phyloP scores from a whole-genome alignment of 257 asterid species.

The Forsythia suspensa region DNA sequence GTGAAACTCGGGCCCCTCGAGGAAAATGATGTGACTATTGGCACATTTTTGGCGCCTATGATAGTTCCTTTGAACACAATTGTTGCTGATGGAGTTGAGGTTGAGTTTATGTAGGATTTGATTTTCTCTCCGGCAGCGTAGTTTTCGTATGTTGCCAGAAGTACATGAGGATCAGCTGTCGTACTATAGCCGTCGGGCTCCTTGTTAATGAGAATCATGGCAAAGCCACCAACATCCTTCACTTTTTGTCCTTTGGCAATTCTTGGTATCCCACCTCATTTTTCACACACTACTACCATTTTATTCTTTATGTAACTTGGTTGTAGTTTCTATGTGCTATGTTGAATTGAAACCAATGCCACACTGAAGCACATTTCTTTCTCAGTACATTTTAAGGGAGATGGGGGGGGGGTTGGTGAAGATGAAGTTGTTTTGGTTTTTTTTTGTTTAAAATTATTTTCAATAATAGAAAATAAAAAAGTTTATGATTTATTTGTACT shows the following conservation, averaged over 20 bases:
- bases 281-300: constrained; percentile 32
- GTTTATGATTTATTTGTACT: too few species aligned
- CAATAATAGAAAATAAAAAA: too few species aligned
- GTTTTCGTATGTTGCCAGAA: constrained; percentile 45
- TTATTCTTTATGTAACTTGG: too few species aligned
- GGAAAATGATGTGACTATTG: constrained; percentile 40
- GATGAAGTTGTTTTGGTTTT: too few species aligned
- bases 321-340: too few species aligned
- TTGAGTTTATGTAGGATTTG: constrained; percentile 39
- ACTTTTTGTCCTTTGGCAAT: constrained; percentile 44
- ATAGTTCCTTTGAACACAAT: constrained; percentile 35
- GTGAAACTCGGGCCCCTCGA: constrained; percentile 51
- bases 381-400: too few species aligned
- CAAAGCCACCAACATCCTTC: constrained; percentile 46
- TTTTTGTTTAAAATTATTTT: too few species aligned
- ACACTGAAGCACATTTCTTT: too few species aligned
- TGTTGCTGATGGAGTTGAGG: constrained; percentile 30
- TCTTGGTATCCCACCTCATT: constrained; percentile 40
- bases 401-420: too few species aligned
- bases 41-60: constrained; percentile 30
- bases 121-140: constrained; percentile 33
- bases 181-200: constrained; percentile 28
- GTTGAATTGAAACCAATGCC: too few species aligned
- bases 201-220: constrained; percentile 48
- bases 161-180: constrained; percentile 42